phyloP scores from a whole-genome alignment of 1,284 basidiomycete species.

The Pisolithus thermaeus region DNA sequence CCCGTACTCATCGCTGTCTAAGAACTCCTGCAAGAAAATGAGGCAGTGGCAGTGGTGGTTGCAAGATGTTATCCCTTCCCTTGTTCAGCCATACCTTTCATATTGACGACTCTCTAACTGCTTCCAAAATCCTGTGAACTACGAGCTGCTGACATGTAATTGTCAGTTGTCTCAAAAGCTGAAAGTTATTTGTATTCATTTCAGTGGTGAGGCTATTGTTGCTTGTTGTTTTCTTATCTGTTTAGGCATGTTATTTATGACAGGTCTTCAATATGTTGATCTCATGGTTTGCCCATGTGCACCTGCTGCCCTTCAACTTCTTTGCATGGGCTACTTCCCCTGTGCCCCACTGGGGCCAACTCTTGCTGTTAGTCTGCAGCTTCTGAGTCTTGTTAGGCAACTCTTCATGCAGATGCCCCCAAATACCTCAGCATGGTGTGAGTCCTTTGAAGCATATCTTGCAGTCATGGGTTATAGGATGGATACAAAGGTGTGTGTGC shows the following conservation, averaged over 20 bases:
- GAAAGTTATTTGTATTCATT: not conserved
- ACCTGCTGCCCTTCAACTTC: constrained; percentile 8
- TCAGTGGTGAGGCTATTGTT: not conserved
- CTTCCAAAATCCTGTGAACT: not conserved
- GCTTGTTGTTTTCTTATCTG: not conserved
- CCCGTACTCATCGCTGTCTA: not conserved
- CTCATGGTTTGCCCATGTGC: constrained; percentile 3
- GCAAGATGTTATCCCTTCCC: constrained; percentile 7
- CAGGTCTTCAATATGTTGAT: not conserved
- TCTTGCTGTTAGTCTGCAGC: constrained; percentile 8
- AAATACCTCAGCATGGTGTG: constrained; percentile 10
- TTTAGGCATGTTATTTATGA: not conserved
- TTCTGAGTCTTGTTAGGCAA: constrained; percentile 7
- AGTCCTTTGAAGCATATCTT: constrained; percentile 9
- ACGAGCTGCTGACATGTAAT: not conserved
- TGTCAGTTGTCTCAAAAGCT: not conserved
- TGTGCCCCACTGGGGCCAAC: constrained; percentile 11
- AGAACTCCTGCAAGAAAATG: constrained; percentile 1
- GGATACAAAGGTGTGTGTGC: constrained; percentile 1
- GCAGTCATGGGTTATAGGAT: constrained; percentile 3
- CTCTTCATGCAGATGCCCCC: constrained; percentile 8
- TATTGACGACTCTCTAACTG: not conserved
- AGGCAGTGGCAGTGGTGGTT: constrained; percentile 9
- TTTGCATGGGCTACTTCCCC: constrained; percentile 9
- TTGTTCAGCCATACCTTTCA: constrained; percentile 2